phyloP scores from a whole-genome alignment of 2,329 filamentous ascomycete genomes.

The Pseudogymnoascus pannorum region DNA sequence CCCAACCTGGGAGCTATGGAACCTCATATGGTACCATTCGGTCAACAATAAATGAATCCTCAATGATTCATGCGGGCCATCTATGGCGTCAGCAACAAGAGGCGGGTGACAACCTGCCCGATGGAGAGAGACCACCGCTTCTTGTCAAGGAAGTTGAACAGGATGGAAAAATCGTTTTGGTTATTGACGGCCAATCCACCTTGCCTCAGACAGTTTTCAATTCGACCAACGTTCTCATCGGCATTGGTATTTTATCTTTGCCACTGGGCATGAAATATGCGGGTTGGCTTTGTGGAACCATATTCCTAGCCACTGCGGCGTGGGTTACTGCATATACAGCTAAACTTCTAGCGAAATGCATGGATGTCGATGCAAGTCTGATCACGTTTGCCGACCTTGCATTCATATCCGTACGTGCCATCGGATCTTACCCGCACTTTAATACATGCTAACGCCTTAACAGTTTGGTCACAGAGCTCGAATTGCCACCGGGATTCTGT shows the following conservation, averaged over 20 bases:
- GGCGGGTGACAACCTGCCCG: constrained; percentile 37
- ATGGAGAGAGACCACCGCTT: constrained; percentile 62
- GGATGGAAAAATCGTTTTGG: constrained; percentile 74
- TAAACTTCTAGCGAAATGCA: constrained; percentile 75
- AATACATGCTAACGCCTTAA: neutral
- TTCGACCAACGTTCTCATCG: constrained; percentile 74
- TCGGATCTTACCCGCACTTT: neutral
- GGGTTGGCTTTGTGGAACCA: constrained; percentile 78
- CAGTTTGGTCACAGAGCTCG: constrained; percentile 72
- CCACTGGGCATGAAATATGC: constrained; percentile 82
- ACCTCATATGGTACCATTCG: constrained; percentile 51
- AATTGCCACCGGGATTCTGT: constrained; percentile 74
- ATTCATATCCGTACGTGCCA: constrained; percentile 55
- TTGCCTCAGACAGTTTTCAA: constrained; percentile 95
- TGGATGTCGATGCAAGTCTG: constrained; percentile 75
- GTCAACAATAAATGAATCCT: constrained; percentile 28
- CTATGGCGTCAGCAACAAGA: constrained; percentile 44
- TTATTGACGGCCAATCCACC: constrained; percentile 89
- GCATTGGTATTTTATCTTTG: constrained; percentile 80
- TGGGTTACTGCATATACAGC: constrained; percentile 79
- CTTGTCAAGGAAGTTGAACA: constrained; percentile 86
- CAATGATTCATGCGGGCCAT: constrained; percentile 45
- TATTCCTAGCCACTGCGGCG: constrained; percentile 67
- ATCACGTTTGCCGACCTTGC: constrained; percentile 94
- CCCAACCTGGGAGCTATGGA: constrained; percentile 65